These are phyloP conservation scores for Miscanthus lutarioriparius DNA, from an alignment of 176 grass and related monocot genomes.

Conservation along the genomic window DNA sequence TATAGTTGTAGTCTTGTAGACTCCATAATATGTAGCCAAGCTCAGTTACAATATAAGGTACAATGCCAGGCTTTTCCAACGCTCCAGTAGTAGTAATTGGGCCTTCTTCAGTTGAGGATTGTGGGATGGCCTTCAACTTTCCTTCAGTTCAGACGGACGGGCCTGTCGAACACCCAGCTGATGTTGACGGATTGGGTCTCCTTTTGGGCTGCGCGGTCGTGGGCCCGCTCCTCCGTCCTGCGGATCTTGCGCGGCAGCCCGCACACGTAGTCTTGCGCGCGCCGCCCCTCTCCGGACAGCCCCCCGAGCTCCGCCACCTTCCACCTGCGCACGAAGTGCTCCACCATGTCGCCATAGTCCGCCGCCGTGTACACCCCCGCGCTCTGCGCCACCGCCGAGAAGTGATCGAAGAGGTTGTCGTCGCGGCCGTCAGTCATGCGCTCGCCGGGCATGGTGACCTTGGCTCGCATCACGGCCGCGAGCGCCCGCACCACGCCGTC, in stretches of 20 bases:
- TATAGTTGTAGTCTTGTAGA: not conserved
- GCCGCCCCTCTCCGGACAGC: conserved; percentile 26
- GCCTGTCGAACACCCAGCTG: conserved; percentile 44
- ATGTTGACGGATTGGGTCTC: not conserved
- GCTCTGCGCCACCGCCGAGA: conserved; percentile 28
- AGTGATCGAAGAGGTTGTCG: conserved; percentile 9
- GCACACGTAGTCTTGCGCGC: conserved; percentile 44
- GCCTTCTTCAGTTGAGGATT: not conserved
- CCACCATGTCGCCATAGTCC: conserved; percentile 40
- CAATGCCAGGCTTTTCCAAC: not conserved
- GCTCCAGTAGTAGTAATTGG: not conserved
- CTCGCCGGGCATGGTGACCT: conserved; percentile 38
- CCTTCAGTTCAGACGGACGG: conserved; percentile 24
- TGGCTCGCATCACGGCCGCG: conserved; percentile 19
- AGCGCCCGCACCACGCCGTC: conserved; percentile 17
- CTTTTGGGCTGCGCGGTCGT: not conserved
- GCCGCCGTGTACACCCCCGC: conserved; percentile 33
- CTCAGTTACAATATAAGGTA: not conserved
- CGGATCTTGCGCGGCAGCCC: conserved; percentile 26
- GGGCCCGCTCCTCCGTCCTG: conserved; percentile 20
- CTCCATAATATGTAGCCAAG: not conserved
- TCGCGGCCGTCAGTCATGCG: conserved; percentile 38
- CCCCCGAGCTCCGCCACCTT: conserved; percentile 15
- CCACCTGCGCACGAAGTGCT: conserved; percentile 32
- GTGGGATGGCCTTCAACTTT: not conserved